phyloP scores from a whole-genome alignment of 129 eudicot genomes.

The Smallanthus sonchifolius region DNA sequence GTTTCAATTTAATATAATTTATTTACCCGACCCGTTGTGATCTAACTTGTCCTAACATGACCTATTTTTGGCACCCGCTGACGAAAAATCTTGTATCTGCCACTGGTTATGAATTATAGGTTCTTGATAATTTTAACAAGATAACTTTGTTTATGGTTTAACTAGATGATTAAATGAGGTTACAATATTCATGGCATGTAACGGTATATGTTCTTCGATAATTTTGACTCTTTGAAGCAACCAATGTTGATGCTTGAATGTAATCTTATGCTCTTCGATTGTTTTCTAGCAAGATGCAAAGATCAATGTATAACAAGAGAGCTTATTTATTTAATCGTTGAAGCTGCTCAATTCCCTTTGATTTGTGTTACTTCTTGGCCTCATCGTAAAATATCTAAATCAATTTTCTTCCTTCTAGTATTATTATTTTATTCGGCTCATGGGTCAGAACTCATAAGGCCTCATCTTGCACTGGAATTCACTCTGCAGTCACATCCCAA shows the following conservation, averaged over 20 bases:
- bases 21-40: too few relatives aligned
- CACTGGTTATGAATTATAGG: too few relatives aligned
- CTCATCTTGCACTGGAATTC: slow-evolving; percentile 97
- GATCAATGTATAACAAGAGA: slow-evolving; percentile 5
- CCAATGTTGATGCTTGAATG: neutral
- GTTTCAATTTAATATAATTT: too few relatives aligned
- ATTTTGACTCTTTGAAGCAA: neutral
- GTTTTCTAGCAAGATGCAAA: slow-evolving; percentile 9
- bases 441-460: slow-evolving; percentile 98
- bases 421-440: slow-evolving; percentile 84
- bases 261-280: neutral
- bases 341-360: neutral
- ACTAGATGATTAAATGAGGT: too few relatives aligned
- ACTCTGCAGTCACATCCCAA: slow-evolving; percentile 97
- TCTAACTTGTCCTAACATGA: too few relatives aligned
- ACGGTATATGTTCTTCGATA: too few relatives aligned
- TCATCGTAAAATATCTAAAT: neutral
- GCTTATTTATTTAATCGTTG: neutral
- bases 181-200: too few relatives aligned
- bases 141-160: too few relatives aligned
- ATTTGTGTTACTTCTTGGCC: neutral
- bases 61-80: too few relatives aligned
- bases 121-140: too few relatives aligned
- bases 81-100: too few relatives aligned
- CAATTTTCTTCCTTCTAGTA: slow-evolving; percentile 44